Evolutionary conservation across 768 basidiomycete genomes (phyloP), one percentile per base, ranked within the genome.

Genomic region (Leucosporidium scottii): DNA sequence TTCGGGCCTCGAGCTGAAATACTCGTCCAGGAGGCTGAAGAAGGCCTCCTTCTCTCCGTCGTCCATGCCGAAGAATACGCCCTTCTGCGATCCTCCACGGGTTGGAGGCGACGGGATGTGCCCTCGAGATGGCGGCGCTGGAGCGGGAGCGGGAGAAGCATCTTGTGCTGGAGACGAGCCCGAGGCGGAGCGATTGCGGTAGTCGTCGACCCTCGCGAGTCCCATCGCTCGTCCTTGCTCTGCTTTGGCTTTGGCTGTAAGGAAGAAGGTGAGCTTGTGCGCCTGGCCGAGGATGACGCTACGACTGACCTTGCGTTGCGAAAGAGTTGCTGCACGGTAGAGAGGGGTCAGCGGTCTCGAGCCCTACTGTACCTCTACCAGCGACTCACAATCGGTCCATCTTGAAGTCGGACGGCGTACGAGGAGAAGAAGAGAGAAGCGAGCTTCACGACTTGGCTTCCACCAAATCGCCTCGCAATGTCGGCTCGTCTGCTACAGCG

Each of bases 1-100:
- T 8, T 67, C 61, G 13, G 66, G 66, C 27, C 66, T 28, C 9
- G 55, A 39, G 17, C 31, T 10, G 23, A 67, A 67, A 30, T 67
- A 67, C 54, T 70, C 66, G 66, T 71, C 70, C 36, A 71, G 70
- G 55, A 71, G 56, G 13, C 28, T 21, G 53, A 68, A 72, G 59
- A 72, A 68, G 7, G 71, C 71, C 21, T 66, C 61, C 31, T 67
- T 68, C 39, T 72, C 71, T 8, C 6, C 12, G 0, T 23, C 1
- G 10, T 30, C 34, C 44, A 72, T 62, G 30, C 54, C 59, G 48
- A 53, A 47, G 25, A 69, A 69, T 36, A 62, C 47, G n/a, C 51
- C 10, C 31, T 48, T 3, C 48, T 48, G 1, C 59, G 54, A 0
- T 54, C 36, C 27, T 55, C 66, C 48, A 13, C 6, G 58, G 13